phyloP scores from a whole-genome alignment of 2,329 filamentous ascomycete species.

The Epichloe festucae region DNA sequence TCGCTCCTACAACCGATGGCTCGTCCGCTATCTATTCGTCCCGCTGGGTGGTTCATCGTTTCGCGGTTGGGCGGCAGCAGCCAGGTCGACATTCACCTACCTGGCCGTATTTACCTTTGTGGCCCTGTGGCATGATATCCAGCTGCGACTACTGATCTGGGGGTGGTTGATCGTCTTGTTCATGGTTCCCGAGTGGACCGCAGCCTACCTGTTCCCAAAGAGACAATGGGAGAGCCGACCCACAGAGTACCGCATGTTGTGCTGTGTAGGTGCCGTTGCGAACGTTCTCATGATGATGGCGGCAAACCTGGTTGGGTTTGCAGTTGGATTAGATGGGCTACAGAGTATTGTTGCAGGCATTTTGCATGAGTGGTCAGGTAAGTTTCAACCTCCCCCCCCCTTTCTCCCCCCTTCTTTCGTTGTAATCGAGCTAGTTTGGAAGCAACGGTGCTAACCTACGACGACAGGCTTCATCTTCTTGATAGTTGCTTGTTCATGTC shows the following conservation, averaged over 20 bases:
- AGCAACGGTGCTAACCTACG: constrained; percentile 10
- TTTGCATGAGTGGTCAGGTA: constrained; percentile 58
- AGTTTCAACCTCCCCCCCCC: constrained; percentile 8
- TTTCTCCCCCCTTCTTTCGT: not conserved
- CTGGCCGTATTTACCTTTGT: constrained; percentile 90
- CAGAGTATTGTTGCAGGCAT: constrained; percentile 65
- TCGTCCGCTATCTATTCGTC: constrained; percentile 85
- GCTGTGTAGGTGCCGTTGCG: constrained; percentile 64
- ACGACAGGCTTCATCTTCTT: constrained; percentile 59
- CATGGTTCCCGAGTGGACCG: constrained; percentile 77
- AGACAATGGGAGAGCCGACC: constrained; percentile 57
- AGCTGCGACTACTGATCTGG: constrained; percentile 83
- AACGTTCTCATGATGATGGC: constrained; percentile 94
- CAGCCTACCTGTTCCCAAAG: constrained; percentile 56
- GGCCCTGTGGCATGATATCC: constrained; percentile 94
- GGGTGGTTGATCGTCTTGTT: constrained; percentile 94
- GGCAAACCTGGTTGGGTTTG: constrained; percentile 91
- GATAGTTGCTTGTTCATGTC: constrained; percentile 50
- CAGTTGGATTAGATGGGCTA: constrained; percentile 78
- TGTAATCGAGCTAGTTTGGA: not conserved
- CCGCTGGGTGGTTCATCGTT: constrained; percentile 65
- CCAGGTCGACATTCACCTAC: constrained; percentile 59
- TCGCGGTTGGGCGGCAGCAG: constrained; percentile 30
- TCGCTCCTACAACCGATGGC: constrained; percentile 87
- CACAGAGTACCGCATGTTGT: constrained; percentile 65